Conservation (phyloP, 2,329 filamentous ascomycete genomes). For the Diaporthe sp. region DNA sequence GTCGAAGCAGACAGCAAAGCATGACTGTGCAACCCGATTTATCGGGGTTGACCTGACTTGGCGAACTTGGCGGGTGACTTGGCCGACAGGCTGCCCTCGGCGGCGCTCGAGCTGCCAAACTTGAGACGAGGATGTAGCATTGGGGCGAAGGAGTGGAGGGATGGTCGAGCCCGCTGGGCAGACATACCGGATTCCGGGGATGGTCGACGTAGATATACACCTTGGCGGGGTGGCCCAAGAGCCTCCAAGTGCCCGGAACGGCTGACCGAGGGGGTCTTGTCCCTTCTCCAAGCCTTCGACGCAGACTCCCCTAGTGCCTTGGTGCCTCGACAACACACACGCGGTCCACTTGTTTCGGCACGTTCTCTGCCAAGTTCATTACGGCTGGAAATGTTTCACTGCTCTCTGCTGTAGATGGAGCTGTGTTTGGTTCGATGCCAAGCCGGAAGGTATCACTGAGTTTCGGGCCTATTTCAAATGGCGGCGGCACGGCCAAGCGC, state of each 20-base stretch:
- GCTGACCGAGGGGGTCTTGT: slow-evolving; percentile 24
- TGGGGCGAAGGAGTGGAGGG: background rate
- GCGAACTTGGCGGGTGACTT: slow-evolving; percentile 31
- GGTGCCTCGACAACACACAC: slow-evolving; percentile 5
- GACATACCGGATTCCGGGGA: background rate
- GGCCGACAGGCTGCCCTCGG: background rate
- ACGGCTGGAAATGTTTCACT: slow-evolving; percentile 1
- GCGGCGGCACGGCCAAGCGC: slow-evolving; percentile 22
- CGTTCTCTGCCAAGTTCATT: slow-evolving; percentile 13
- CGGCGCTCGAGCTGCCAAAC: slow-evolving; percentile 21
- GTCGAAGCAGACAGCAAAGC: background rate
- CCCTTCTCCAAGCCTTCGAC: background rate
- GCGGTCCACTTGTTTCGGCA: slow-evolving; percentile 21
- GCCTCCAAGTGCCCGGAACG: slow-evolving; percentile 9
- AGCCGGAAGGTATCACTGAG: slow-evolving; percentile 23
- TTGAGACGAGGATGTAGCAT: slow-evolving; percentile 16
- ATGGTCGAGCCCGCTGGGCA: slow-evolving; percentile 7
- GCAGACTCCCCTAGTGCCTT: background rate
- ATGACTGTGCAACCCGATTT: background rate
- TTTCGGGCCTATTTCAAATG: slow-evolving; percentile 12
- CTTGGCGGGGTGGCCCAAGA: slow-evolving; percentile 27
- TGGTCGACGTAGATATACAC: slow-evolving; percentile 13
- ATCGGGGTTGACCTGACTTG: slow-evolving; percentile 20
- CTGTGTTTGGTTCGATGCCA: slow-evolving; percentile 14
- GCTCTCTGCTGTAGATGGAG: background rate